Percentiles rank a stretch among this genome's conserved stretches.
These are phyloP conservation scores for Beauveria australis DNA, from an alignment of 2,329 filamentous ascomycete species.

Conservation along the genomic window DNA sequence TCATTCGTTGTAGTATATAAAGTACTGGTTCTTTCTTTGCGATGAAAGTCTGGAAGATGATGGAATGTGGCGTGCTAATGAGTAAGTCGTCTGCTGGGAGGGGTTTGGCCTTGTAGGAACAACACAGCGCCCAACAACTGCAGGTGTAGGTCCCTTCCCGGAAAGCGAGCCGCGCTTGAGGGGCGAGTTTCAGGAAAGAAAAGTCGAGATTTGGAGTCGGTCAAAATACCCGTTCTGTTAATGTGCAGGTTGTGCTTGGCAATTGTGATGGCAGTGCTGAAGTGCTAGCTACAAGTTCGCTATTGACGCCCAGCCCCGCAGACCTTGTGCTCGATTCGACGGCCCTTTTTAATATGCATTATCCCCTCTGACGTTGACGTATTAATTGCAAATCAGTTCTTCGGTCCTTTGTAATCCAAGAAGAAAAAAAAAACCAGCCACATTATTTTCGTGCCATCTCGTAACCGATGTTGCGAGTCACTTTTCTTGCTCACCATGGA, in stretches of 20 bases:
- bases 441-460: too few relatives aligned
- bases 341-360: too few relatives aligned
- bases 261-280: neutral
- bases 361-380: too few relatives aligned
- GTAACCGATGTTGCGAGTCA: too few relatives aligned
- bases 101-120: neutral
- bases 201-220: too few relatives aligned
- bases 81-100: neutral
- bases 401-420: too few relatives aligned
- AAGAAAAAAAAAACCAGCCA: too few relatives aligned
- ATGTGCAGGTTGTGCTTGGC: neutral
- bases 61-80: neutral
- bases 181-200: neutral
- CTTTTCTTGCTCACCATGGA: too few relatives aligned
- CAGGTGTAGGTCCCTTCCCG: too few relatives aligned
- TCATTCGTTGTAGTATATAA: neutral
- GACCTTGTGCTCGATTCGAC: too few relatives aligned
- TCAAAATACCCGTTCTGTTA: too few relatives aligned
- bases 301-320: neutral
- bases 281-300: neutral
- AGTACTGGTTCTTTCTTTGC: neutral
- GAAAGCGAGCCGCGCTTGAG: neutral
- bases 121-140: neutral
- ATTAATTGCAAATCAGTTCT: too few relatives aligned
- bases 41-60: neutral